Percentiles rank a stretch among this genome's conserved stretches.
These are phyloP conservation scores for Orbilia quercus DNA, from an alignment of 2,329 filamentous ascomycete species.

Conservation along the genomic window DNA sequence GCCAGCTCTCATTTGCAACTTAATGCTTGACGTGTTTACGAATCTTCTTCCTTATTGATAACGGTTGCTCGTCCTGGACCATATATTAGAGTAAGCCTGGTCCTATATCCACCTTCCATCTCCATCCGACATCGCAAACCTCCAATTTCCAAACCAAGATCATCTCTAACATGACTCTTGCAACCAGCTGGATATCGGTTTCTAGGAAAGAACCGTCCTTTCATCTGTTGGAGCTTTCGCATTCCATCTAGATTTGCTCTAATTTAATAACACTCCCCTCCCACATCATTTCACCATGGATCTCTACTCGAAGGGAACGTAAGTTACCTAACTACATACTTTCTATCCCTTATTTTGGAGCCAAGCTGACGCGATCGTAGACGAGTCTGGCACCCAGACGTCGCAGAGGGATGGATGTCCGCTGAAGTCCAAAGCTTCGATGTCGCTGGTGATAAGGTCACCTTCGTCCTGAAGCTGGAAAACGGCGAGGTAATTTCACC, in stretches of 20 bases:
- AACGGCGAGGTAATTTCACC: slow-evolving; percentile 81
- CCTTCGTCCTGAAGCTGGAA: slow-evolving; percentile 85
- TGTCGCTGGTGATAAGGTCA: slow-evolving; percentile 84
- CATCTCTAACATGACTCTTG: not conserved
- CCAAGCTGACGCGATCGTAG: slow-evolving; percentile 66
- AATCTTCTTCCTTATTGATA: slow-evolving; percentile 48
- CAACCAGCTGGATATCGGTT: slow-evolving; percentile 30
- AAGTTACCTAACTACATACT: slow-evolving; percentile 12
- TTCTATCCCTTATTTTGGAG: not conserved
- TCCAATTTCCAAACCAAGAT: not conserved
- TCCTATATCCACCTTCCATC: not conserved
- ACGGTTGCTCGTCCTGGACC: slow-evolving; percentile 7
- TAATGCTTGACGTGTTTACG: slow-evolving; percentile 56
- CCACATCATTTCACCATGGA: slow-evolving; percentile 44
- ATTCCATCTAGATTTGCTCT: slow-evolving; percentile 18
- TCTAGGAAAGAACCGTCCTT: slow-evolving; percentile 36
- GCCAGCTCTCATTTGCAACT: slow-evolving; percentile 44
- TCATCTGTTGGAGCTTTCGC: slow-evolving; percentile 18
- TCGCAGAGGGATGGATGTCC: slow-evolving; percentile 94
- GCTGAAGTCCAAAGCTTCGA: slow-evolving; percentile 91
- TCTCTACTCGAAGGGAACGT: slow-evolving; percentile 53
- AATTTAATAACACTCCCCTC: slow-evolving; percentile 39
- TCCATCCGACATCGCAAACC: too few species aligned
- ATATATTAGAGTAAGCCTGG: slow-evolving; percentile 17
- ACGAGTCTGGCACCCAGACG: slow-evolving; percentile 97